These are phyloP conservation scores for Eucommia ulmoides DNA, from an alignment of 257 asterid species.

Conservation along the genomic window DNA sequence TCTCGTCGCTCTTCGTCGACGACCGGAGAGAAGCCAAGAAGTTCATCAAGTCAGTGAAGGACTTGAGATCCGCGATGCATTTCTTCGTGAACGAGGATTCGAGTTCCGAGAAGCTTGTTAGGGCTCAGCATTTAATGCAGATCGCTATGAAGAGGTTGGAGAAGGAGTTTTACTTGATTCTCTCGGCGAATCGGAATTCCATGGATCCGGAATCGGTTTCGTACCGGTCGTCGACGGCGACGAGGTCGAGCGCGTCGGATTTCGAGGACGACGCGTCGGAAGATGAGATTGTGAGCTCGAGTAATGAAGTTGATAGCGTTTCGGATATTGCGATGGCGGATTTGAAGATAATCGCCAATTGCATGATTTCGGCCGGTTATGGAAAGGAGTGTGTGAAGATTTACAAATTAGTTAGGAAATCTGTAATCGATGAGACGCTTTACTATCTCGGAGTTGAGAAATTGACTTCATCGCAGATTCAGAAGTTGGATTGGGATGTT, in stretches of 20 bases:
- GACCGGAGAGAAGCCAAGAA: conserved; percentile 26
- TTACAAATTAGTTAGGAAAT: conserved; percentile 48
- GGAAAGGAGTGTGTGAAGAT: conserved; percentile 51
- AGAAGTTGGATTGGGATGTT: conserved; percentile 58
- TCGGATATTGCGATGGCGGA: conserved; percentile 33
- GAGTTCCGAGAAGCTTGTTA: conserved; percentile 24
- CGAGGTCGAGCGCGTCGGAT: conserved; percentile 26
- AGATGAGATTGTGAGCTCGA: conserved; percentile 9
- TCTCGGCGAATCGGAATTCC: conserved; percentile 31
- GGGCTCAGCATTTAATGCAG: conserved; percentile 58
- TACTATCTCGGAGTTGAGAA: conserved; percentile 61
- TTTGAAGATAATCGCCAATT: conserved; percentile 51
- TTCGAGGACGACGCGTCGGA: conserved; percentile 24
- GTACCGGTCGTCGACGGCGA: conserved; percentile 13
- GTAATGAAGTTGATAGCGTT: conserved; percentile 12
- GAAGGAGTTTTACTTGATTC: conserved; percentile 41
- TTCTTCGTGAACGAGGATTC: conserved; percentile 25
- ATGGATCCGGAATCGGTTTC: conserved; percentile 53
- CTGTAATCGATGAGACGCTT: conserved; percentile 65
- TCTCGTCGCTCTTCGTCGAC: conserved; percentile 25
- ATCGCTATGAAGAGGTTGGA: conserved; percentile 54
- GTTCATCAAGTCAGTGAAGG: conserved; percentile 31
- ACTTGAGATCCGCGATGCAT: conserved; percentile 46
- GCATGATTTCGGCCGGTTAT: conserved; percentile 63
- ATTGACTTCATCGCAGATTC: conserved; percentile 37